phyloP scores from a whole-genome alignment of 2,329 filamentous ascomycete genomes.

The Botrytis cinerea region DNA sequence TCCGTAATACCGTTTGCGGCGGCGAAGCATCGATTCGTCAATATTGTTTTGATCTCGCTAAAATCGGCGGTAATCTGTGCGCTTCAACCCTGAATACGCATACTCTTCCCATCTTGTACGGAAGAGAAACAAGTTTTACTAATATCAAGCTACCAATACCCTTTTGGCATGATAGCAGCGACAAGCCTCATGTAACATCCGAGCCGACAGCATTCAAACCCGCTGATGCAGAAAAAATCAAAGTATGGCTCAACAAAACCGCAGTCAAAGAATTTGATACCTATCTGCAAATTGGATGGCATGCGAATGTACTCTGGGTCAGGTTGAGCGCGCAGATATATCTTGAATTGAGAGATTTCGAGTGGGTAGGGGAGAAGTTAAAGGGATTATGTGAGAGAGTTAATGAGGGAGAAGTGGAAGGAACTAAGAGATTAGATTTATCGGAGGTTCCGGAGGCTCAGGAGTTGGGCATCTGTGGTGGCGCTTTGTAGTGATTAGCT shows the following conservation, averaged over 20 bases:
- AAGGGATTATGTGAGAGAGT: slow-evolving; percentile 53
- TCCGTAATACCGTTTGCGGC: slow-evolving; percentile 66
- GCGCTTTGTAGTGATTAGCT: not conserved
- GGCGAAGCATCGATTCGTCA: slow-evolving; percentile 69
- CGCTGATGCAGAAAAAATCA: slow-evolving; percentile 58
- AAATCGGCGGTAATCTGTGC: slow-evolving; percentile 59
- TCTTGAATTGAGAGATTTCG: slow-evolving; percentile 74
- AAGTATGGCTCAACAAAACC: slow-evolving; percentile 46
- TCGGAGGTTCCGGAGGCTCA: not conserved
- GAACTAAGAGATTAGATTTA: not conserved
- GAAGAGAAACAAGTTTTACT: slow-evolving; percentile 67
- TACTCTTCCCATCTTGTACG: slow-evolving; percentile 66
- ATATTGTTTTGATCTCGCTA: slow-evolving; percentile 65
- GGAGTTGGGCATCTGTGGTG: not conserved
- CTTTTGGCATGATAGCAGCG: slow-evolving; percentile 44
- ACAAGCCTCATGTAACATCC: slow-evolving; percentile 33
- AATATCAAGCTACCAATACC: slow-evolving; percentile 68
- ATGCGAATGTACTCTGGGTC: slow-evolving; percentile 61
- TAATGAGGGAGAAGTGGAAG: slow-evolving; percentile 38
- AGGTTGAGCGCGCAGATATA: slow-evolving; percentile 82
- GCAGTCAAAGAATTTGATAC: slow-evolving; percentile 61
- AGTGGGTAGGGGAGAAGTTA: slow-evolving; percentile 56
- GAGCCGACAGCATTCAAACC: slow-evolving; percentile 37
- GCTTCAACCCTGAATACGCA: slow-evolving; percentile 68
- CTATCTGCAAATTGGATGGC: slow-evolving; percentile 62